Base-by-base conservation (phyloP, 169 alveolate species). In the Besnoitia besnoiti region DNA sequence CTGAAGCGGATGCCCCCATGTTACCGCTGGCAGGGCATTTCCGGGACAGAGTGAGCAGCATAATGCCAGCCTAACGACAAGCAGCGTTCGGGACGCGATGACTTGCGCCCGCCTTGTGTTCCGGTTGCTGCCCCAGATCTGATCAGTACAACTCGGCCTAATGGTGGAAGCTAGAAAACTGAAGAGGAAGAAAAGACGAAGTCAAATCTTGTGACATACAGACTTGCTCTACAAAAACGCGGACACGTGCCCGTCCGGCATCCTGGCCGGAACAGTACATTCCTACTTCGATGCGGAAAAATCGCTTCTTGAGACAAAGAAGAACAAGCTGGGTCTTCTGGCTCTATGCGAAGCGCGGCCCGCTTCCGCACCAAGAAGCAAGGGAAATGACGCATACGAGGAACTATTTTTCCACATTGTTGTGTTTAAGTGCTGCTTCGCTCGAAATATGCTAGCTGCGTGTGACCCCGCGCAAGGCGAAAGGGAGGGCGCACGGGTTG, bases 1-100 rank as follows among this genome's bases (percentile, higher is more conserved):
- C 82, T 16, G 82, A 73, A 37, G 82, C 47, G n/a, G 82, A 73
- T 0, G 82, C 39, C 82, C 82, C 82, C 82, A 73, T 73, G 82
- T 73, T 37, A 73, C 82, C 82, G 46, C 46, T 73, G 46, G 47
- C 82, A n/a, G 82, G 82, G 24, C 82, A 73, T 73, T 73, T 73
- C 46, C 46, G 40, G n/a, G 82, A 73, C 82, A 73, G n/a, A n/a
- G 82, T 73, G 82, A 73, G 82, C 82, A 73, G 82, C 82, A 73
- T 73, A 73, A 24, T 73, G 82, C 46, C 46, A 55, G 67, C 67
- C 67, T n/a, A n/a, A n/a, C n/a, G n/a, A 55, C 67, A 55, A 19
- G 67, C 30, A 55, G 16, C 24, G n/a, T n/a, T n/a, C n/a, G n/a
- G n/a, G n/a, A n/a, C n/a, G n/a, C n/a, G n/a, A n/a, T n/a, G n/a